Evolutionary conservation across 306 rosid species (phyloP).

Genomic region (Oxytropis ochrocephala): DNA sequence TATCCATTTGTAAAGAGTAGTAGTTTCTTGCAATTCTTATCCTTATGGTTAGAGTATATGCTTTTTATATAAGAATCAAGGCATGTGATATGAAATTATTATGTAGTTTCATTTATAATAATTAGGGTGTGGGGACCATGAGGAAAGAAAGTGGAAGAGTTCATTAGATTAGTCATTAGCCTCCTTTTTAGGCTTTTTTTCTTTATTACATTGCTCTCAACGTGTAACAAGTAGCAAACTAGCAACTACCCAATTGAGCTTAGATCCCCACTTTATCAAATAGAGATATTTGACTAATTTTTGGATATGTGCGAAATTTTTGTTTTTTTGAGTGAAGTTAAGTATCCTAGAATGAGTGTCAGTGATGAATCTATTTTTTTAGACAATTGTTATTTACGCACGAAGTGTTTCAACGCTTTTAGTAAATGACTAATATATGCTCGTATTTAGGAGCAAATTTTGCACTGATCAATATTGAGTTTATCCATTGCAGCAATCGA

Average conservation of each 20-base stretch:
- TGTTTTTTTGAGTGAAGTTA: not conserved
- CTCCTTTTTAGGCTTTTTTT: not conserved
- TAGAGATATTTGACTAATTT: not conserved
- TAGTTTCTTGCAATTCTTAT: not conserved
- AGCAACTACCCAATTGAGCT: not conserved
- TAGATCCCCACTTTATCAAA: conserved; percentile 4
- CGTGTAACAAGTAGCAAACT: not conserved
- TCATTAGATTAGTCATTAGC: too few relatives aligned
- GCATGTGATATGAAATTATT: conserved; percentile 19
- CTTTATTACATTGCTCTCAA: not conserved
- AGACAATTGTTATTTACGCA: too few relatives aligned
- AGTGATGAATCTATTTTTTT: too few relatives aligned
- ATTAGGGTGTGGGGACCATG: not conserved
- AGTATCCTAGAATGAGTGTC: too few relatives aligned
- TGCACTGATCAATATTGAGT: too few relatives aligned
- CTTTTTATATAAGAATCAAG: not conserved
- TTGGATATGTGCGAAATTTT: not conserved
- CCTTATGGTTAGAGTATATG: not conserved
- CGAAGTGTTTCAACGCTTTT: too few relatives aligned
- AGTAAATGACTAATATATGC: too few relatives aligned
- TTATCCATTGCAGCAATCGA: too few relatives aligned
- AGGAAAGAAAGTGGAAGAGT: not conserved
- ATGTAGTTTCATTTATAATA: too few relatives aligned
- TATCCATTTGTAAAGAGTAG: conserved; percentile 35
- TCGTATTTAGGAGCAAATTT: too few relatives aligned